Evolutionary conservation across 106 monocot genomes (phyloP), one percentile per base, ranked within the genome.

Genomic region (Apostasia ramifera): DNA sequence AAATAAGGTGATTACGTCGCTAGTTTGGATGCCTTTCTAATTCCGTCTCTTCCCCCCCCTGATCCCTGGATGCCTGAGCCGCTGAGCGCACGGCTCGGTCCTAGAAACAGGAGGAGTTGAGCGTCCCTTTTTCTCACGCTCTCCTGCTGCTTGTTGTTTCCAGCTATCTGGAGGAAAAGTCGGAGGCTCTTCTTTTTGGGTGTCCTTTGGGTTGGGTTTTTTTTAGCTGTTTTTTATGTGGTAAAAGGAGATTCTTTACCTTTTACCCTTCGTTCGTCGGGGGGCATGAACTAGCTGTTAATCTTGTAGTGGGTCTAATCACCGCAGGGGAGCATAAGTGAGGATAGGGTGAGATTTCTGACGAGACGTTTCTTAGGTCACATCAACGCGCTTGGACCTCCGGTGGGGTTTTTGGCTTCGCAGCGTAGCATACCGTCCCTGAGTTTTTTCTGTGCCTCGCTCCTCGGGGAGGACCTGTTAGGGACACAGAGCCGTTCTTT

Each of bases 231-330:
- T 41, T n/a, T 12, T 65, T 65, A 7, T 65, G 48, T 49, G 6
- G 65, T 65, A 47, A 47, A 48, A 6, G 26, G 45, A 26, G 46
- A 8, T 65, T 65, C 44, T 65, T 65, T 47, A 38, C 48, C 47
- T 65, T 65, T 65, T 65, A 65, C 15, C 65, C 47, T 65, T 8
- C 26, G 48, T 65, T 65, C 44, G 48, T 49, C 15, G 6, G 47
- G 26, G 65, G 65, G 15, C 62, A 43, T 63, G 13, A 42, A 8
- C 62, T 63, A 63, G 62, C 62, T 63, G 62, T 63, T 44, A 63
- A 63, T 63, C 59, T 63, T 10, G 44, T 26, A 47, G 65, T 65
- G 65, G 65, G 65, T 65, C 65, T 47, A 15, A 65, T 65, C 48
- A 48, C 15, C 26, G n/a, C 62, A 62, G 62, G 62, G 45, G 43